These are phyloP conservation scores for Didymella glomerata DNA, from an alignment of 2,329 filamentous ascomycete species.

Conservation along the genomic window DNA sequence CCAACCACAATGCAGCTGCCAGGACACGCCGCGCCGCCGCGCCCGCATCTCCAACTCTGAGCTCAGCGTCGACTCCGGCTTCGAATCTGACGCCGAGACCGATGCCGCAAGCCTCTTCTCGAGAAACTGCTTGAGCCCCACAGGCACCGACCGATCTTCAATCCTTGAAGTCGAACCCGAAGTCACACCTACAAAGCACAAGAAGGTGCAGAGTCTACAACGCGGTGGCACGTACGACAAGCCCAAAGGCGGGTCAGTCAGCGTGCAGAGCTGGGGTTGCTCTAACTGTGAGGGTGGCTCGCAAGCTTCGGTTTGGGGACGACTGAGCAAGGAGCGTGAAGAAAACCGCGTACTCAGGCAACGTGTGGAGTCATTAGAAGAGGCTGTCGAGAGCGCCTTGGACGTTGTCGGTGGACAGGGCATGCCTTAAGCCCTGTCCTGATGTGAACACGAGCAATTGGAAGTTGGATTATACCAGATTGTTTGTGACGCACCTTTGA, in stretches of 20 bases:
- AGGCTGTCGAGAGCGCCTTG: slow-evolving; percentile 65
- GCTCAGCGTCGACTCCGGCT: slow-evolving; percentile 63
- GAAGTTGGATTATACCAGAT: slow-evolving; percentile 18
- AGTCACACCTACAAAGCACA: slow-evolving; percentile 41
- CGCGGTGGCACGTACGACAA: slow-evolving; percentile 49
- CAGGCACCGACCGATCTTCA: slow-evolving; percentile 46
- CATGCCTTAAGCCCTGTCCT: slow-evolving; percentile 2
- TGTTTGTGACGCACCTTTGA: slow-evolving; percentile 2
- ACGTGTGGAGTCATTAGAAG: slow-evolving; percentile 63
- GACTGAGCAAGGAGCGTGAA: slow-evolving; percentile 60
- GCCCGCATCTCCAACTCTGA: slow-evolving; percentile 48
- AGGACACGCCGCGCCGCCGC: slow-evolving; percentile 35
- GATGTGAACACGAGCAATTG: background rate
- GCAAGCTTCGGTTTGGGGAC: slow-evolving; percentile 60
- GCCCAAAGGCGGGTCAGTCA: slow-evolving; percentile 52
- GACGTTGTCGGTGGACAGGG: slow-evolving; percentile 57
- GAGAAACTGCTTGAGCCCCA: slow-evolving; percentile 50
- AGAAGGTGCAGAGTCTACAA: slow-evolving; percentile 43
- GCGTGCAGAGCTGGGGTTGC: slow-evolving; percentile 44
- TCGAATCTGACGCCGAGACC: slow-evolving; percentile 66
- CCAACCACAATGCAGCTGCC: slow-evolving; percentile 30
- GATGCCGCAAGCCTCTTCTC: slow-evolving; percentile 54
- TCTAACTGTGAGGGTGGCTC: slow-evolving; percentile 49
- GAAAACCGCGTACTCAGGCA: slow-evolving; percentile 64
- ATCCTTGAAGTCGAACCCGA: slow-evolving; percentile 47